Evolutionary conservation across 441 rosid genomes (phyloP), one percentile per base, ranked within the genome.

Genomic region (Syzygium syzygioides): DNA sequence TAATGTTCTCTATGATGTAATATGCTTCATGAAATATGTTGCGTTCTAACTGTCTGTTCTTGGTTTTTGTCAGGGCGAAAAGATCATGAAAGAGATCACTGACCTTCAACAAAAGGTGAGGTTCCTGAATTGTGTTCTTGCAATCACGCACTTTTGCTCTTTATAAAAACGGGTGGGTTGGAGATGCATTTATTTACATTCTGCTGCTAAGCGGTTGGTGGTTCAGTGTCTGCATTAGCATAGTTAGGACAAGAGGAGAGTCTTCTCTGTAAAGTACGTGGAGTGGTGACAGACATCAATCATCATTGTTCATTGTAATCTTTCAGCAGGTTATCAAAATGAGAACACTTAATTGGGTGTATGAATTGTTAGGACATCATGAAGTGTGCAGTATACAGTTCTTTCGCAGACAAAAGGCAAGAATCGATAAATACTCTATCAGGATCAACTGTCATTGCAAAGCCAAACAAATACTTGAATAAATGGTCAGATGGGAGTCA

Each of bases 31-130:
- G 37, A n/a, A 37, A 13, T 54, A 32, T 56, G 57, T 48, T 56
- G 20, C 87, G 9, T 80, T 71, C 20, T 79, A 28, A 14, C 37
- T 50, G 53, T 87, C 25, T 32, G 28, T 17, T 60, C 90, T 89
- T 12, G 54, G 17, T 45, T 28, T 37, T 25, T 92, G 90, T 86
- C 94, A 96, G 99, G 94, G 96, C 66, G 95, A 94, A 86, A 96
- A 91, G 93, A 95, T 97, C 59, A 93, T 91, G 95, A 95, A 87
- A 14, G 98, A 98, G 93, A 98, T 98, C 87, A 28, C 41, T 28
- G 93, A 93, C 18, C 98, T 98, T 89, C 96, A 96, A 87, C 93
- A 88, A 87, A 97, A 94, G 97, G 99, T 97, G 10, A 85, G 91
- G 85, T 85, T 54, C 14, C 41, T 25, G 66, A 30, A n/a, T 10